Evolutionary conservation across 1,284 basidiomycete species (phyloP), one percentile per base, ranked within the genome.

Genomic region (Lentinula novae-zelandiae): DNA sequence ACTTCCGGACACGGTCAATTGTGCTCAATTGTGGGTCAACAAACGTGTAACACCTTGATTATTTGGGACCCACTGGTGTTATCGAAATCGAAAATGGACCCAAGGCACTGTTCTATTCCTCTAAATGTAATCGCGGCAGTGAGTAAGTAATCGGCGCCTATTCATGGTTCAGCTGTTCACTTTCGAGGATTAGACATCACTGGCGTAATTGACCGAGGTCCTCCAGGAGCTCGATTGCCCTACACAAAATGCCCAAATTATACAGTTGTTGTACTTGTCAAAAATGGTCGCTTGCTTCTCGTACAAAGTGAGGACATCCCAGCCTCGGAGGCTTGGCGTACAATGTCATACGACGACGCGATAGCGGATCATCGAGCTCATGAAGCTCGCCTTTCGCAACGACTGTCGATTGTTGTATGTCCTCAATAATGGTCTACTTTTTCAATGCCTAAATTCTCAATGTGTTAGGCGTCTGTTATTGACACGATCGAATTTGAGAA

Each of bases 61-160:
- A 20, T 33, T 52, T 48, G 60, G 27, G 50, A 57, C 60, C 55
- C 55, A 61, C 50, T 46, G 17, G 22, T 15, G 17, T 44, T 27
- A 27, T 27, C 3, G 27, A 34, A 20, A 27, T 27, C 3, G 27
- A 34, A 20, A 39, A 61, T 61, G 60, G 56, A 61, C 27, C 22
- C 55, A 10, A 52, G 49, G 7, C 31, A 34, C 17, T 58, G 60
- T 39, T 46, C 22, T 22, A 39, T 57, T 22, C 60, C 60, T 8
- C 22, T 13, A 20, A 57, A 57, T 36, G 56, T 50, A 6, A 20
- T 57, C 1, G 56, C 56, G 2, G 44, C 46, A 22, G 12, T 57
- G 34, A 15, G 56, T 57, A 15, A 38, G 56, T 50, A 31, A n/a
- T 17, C n/a, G 31, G 34, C 34, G 17, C 27, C 36, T 38, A 40